Percentiles rank a stretch among this genome's conserved stretches.
Conservation (phyloP, 2,329 filamentous ascomycete genomes). For the Nemania bipapillata region DNA sequence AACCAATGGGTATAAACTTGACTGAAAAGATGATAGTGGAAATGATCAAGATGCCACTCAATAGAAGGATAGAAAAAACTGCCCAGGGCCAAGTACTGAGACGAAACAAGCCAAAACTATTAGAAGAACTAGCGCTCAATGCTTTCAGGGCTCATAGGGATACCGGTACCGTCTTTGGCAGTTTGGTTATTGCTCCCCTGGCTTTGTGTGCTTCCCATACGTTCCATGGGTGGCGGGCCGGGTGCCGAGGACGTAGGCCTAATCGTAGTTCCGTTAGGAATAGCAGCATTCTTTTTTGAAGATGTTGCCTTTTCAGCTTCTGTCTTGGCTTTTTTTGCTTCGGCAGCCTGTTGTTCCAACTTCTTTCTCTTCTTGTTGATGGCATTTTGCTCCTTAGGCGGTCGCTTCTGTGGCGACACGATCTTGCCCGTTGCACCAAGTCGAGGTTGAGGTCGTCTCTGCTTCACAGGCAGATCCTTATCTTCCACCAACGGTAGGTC, state of each 20-base stretch:
- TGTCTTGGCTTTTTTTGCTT: constrained; percentile 55
- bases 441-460: constrained; percentile 77
- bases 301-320: constrained; percentile 55
- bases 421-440: constrained; percentile 83
- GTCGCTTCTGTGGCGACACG: constrained; percentile 82
- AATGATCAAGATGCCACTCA: constrained; percentile 27
- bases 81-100: not conserved
- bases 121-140: constrained; percentile 60
- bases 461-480: constrained; percentile 92
- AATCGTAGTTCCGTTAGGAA: constrained; percentile 51
- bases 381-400: constrained; percentile 82
- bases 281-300: constrained; percentile 64
- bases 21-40: constrained; percentile 27
- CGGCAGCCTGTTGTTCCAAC: constrained; percentile 69
- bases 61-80: not conserved
- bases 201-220: constrained; percentile 67
- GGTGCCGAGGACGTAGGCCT: constrained; percentile 53
- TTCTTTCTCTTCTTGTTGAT: constrained; percentile 91
- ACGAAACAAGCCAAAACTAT: not conserved
- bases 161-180: constrained; percentile 76
- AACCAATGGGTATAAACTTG: constrained; percentile 40
- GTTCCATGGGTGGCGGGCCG: constrained; percentile 65
- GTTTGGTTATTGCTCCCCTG: constrained; percentile 70
- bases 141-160: constrained; percentile 84
- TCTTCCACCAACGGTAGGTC: constrained; percentile 89